Conservation (phyloP, 2,329 filamentous ascomycete genomes). For the Trichoderma semiorbis region DNA sequence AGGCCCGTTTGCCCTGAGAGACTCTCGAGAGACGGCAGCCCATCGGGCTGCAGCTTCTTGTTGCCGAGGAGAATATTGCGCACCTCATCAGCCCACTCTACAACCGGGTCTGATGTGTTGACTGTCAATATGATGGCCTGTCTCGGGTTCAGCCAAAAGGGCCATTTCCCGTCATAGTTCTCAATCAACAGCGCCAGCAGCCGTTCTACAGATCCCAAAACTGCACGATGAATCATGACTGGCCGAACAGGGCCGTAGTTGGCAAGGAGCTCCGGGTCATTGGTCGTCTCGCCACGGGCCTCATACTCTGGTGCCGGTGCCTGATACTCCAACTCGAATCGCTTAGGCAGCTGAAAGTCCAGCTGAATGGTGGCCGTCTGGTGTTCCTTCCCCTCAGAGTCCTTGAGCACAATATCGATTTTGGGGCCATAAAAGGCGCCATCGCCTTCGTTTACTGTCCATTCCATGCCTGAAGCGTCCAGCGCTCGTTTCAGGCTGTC, state of each 20-base stretch:
- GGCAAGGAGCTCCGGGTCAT: slow-evolving; percentile 45
- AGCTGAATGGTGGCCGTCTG: slow-evolving; percentile 87
- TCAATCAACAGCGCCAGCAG: slow-evolving; percentile 84
- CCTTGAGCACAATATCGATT: slow-evolving; percentile 79
- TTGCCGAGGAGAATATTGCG: slow-evolving; percentile 51
- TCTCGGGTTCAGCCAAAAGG: slow-evolving; percentile 82
- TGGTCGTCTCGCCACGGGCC: slow-evolving; percentile 48
- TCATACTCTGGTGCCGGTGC: slow-evolving; percentile 64
- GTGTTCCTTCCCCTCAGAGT: slow-evolving; percentile 80
- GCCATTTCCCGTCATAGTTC: slow-evolving; percentile 75
- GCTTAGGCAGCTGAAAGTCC: slow-evolving; percentile 82
- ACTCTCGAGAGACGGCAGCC: slow-evolving; percentile 38
- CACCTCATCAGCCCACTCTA: slow-evolving; percentile 47
- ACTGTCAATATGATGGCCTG: slow-evolving; percentile 73
- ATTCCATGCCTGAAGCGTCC: slow-evolving; percentile 67
- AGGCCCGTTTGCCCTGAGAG: slow-evolving; percentile 57
- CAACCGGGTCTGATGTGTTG: slow-evolving; percentile 55
- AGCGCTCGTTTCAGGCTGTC: slow-evolving; percentile 38
- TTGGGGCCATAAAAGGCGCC: slow-evolving; percentile 91
- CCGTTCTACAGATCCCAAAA: slow-evolving; percentile 79
- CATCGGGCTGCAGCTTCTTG: slow-evolving; percentile 26
- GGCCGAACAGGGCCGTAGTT: slow-evolving; percentile 61
- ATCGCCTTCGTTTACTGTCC: slow-evolving; percentile 75
- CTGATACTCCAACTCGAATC: slow-evolving; percentile 73
- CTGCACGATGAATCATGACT: slow-evolving; percentile 80